A percentile compares a stretch with the other conserved stretches of the same genome.
These are phyloP conservation scores for Platanthera zijinensis DNA, from an alignment of 106 monocot genomes.

Conservation along the genomic window DNA sequence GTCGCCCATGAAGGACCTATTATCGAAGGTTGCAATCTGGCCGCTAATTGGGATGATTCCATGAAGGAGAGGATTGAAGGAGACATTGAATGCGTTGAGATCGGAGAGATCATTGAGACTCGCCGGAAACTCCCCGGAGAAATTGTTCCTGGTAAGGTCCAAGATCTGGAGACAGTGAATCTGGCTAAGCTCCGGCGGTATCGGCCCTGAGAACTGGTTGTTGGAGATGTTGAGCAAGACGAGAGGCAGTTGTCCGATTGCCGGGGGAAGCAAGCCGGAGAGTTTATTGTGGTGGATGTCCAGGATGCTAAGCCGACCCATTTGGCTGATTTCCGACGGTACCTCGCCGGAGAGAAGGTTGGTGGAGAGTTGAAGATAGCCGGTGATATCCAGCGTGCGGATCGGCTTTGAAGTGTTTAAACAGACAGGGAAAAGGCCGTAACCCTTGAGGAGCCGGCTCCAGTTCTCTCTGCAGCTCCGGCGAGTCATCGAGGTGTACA, in stretches of 20 bases:
- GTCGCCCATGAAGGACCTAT: constrained; percentile 61
- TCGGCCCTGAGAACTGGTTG: constrained; percentile 48
- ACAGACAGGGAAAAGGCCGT: constrained; percentile 50
- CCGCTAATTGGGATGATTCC: constrained; percentile 41
- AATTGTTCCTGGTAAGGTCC: constrained; percentile 65
- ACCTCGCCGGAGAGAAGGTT: constrained; percentile 61
- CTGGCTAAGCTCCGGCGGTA: constrained; percentile 45
- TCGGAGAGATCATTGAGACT: constrained; percentile 36
- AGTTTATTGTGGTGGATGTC: constrained; percentile 47
- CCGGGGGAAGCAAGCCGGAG: constrained; percentile 34
- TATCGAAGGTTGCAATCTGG: constrained; percentile 53
- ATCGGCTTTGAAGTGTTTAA: constrained; percentile 29
- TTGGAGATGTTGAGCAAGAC: constrained; percentile 48
- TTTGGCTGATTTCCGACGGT: constrained; percentile 44
- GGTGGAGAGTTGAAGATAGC: constrained; percentile 55
- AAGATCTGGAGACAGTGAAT: constrained; percentile 41
- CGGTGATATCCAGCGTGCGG: constrained; percentile 35
- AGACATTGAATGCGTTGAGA: constrained; percentile 60
- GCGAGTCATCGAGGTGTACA: constrained; percentile 50
- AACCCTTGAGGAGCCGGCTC: constrained; percentile 42
- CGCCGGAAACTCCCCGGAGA: constrained; percentile 50
- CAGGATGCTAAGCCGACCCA: constrained; percentile 42
- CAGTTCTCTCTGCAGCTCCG: constrained; percentile 52
- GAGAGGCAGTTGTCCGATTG: constrained; percentile 34
- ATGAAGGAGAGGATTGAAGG: constrained; percentile 57